Conservation (phyloP, 192 early-diverging fungal species). For the Backusella liffmaniae region DNA sequence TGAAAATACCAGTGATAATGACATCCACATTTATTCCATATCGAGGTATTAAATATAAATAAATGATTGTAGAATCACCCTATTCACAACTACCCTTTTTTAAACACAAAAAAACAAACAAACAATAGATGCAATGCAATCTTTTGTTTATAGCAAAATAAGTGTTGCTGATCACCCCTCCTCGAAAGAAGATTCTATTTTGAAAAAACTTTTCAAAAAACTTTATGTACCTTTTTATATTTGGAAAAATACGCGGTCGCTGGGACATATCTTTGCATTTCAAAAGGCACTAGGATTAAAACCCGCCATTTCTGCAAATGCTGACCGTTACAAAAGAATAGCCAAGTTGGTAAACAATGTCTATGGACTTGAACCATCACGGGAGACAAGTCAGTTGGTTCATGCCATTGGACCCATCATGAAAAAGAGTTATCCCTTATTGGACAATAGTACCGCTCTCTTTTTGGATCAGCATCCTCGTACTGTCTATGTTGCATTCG, state of each 20-base stretch:
- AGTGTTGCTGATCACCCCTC: background rate
- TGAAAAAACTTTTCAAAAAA: background rate
- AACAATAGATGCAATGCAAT: background rate
- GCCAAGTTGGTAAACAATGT: conserved; percentile 20
- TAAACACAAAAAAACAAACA: no score
- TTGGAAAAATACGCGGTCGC: background rate
- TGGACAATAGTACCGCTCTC: background rate
- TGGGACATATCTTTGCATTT: background rate
- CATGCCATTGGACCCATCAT: conserved; percentile 33
- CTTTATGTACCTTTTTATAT: background rate
- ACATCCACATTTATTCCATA: background rate
- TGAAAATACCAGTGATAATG: background rate
- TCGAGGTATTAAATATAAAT: background rate
- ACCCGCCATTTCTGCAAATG: background rate
- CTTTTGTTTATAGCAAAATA: background rate
- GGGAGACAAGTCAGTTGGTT: conserved; percentile 18
- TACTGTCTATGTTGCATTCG: conserved; percentile 34
- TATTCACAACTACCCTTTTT: no score
- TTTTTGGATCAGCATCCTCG: conserved; percentile 23
- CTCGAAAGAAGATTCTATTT: background rate
- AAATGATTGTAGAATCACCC: background rate
- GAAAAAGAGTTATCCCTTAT: conserved; percentile 15
- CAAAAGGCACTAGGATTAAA: background rate
- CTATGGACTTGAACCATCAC: conserved; percentile 21
- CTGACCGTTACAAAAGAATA: background rate